Conservation (phyloP, 2,329 filamentous ascomycete species). For the Beauveria australis region DNA sequence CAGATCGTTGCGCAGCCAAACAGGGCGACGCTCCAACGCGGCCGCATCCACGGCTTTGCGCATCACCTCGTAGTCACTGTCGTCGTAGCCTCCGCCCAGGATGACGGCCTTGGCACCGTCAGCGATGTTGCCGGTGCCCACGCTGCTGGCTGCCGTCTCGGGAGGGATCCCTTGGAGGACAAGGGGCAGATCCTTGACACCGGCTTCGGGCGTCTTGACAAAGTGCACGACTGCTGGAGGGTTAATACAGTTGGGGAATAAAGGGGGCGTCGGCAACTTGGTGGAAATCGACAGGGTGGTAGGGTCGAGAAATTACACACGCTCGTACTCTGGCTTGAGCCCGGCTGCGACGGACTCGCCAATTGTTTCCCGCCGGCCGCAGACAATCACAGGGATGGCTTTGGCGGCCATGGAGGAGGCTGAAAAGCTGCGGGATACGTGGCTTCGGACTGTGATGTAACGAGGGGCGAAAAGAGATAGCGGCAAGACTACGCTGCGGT, state of each 20-base stretch:
- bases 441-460: neutral
- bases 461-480: neutral
- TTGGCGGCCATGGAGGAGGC: neutral
- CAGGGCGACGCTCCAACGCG: neutral
- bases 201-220: constrained; percentile 9
- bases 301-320: neutral
- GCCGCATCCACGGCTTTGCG: constrained; percentile 7
- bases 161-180: neutral
- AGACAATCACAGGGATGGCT: constrained; percentile 9
- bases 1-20: constrained; percentile 19
- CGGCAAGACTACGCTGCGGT: neutral
- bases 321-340: constrained; percentile 7
- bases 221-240: constrained; percentile 9
- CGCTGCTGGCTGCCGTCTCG: neutral
- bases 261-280: too few relatives aligned
- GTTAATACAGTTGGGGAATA: neutral
- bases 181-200: constrained; percentile 9
- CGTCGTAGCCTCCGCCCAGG: constrained; percentile 9
- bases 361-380: constrained; percentile 5
- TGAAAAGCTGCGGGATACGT: neutral
- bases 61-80: constrained; percentile 4
- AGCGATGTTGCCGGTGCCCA: constrained; percentile 4
- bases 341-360: constrained; percentile 2
- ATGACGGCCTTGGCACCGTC: constrained; percentile 1
- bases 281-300: neutral